A percentile compares a stretch with the other conserved stretches of the same genome.
These are phyloP conservation scores for Amanita subjunquillea DNA, from an alignment of 768 basidiomycete species.

Conservation along the genomic window DNA sequence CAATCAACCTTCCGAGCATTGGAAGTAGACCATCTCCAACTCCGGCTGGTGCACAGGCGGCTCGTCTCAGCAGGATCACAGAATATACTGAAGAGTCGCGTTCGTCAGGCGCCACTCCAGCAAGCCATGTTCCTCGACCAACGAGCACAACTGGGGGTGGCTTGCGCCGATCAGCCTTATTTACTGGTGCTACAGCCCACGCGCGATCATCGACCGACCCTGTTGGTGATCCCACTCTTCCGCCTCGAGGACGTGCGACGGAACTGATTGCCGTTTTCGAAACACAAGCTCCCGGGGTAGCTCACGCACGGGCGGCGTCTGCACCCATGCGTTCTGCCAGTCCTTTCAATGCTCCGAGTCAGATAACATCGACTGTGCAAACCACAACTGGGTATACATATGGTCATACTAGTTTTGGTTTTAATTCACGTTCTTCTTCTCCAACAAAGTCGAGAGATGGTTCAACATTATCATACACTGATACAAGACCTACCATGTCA, in stretches of 20 bases:
- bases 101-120: constrained; percentile 29
- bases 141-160: constrained; percentile 33
- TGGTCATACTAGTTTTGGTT: constrained; percentile 22
- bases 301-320: constrained; percentile 49
- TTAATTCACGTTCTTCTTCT: constrained; percentile 34
- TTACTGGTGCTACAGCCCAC: constrained; percentile 33
- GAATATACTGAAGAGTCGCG: constrained; percentile 71
- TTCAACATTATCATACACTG: constrained; percentile 26
- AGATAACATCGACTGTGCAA: constrained; percentile 14
- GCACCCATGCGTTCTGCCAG: constrained; percentile 31
- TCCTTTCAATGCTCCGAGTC: constrained; percentile 18
- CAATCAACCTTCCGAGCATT: constrained; percentile 31
- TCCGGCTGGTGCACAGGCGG: constrained; percentile 23
- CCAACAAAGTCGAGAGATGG: constrained; percentile 29
- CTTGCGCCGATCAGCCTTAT: constrained; percentile 34
- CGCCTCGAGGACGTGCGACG: constrained; percentile 49
- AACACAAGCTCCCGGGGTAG: constrained; percentile 27
- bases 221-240: constrained; percentile 29
- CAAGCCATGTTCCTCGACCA: constrained; percentile 21
- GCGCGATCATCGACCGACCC: constrained; percentile 53
- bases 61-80: constrained; percentile 64
- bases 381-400: constrained; percentile 21
- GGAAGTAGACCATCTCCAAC: constrained; percentile 24
- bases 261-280: constrained; percentile 72
- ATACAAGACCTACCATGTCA: constrained; percentile 15